Base-by-base conservation (phyloP, 2,329 filamentous ascomycete genomes). In the Aspergillus ustus region DNA sequence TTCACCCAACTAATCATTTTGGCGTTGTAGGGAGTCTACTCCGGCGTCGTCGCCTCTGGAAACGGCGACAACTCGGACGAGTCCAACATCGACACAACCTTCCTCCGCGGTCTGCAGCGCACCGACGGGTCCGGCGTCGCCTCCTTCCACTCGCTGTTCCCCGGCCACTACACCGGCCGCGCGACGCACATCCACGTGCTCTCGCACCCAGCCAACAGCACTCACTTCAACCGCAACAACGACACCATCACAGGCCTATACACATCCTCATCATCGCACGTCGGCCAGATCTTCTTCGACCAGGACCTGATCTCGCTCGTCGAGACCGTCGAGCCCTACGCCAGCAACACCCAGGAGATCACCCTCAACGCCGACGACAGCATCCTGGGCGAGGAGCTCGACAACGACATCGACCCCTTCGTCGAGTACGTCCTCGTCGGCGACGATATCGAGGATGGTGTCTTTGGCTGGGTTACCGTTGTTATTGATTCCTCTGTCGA, bases 211-310 rank as follows among this genome's bases (percentile, higher is more conserved):
- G 62, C 60, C 50, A 73, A 72, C 57, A 65, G 68, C 34, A 74
- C 73, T 6, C 73, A 71, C 11, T 69, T 80, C 6, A 76, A 80
- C 49, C 34, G 22, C 49, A 67, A 78, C 50, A 86, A 83, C 69
- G 84, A 82, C 56, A 84, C 84, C 60, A 81, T 85, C 63, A 73
- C 75, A 45, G 83, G 80, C 62, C 78, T 80, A 17, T 73, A 72
- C 60, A 67, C 65, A 13, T n/a, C 73, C 15, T 79, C 75, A 53
- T 81, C 85, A 61, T 82, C 83, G 6, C 87, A 90, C 75, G 81
- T 89, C 45, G 87, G 87, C 19, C 87, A 91, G 71, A 70, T 87
- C 54, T 90, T 87, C 80, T 87, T 87, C 59, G 86, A 90, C 72
- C 83, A 89, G 70, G 78, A 80, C 64, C 82, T 90, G 11, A 82